These are phyloP conservation scores for Pythium phragmitis DNA, from an alignment of 352 stramenopile species.

Conservation along the genomic window DNA sequence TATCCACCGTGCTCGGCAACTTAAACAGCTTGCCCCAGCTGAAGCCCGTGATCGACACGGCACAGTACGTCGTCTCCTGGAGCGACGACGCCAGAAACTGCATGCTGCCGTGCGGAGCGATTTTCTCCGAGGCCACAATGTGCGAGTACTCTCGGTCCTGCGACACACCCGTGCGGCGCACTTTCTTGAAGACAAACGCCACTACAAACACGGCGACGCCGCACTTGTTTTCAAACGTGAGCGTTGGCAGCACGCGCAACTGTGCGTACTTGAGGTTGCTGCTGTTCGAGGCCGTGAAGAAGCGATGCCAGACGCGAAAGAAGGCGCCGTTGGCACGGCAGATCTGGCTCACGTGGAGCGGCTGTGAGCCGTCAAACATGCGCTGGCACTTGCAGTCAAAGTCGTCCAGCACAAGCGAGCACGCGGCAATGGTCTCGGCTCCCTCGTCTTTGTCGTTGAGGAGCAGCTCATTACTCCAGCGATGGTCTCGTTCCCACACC, in stretches of 20 bases:
- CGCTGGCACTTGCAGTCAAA: constrained; percentile 76
- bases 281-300: constrained; percentile 67
- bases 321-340: constrained; percentile 70
- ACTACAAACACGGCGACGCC: constrained; percentile 63
- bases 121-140: constrained; percentile 64
- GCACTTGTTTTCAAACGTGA: constrained; percentile 82
- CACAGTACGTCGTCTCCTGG: constrained; percentile 74
- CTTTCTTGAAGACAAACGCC: constrained; percentile 82
- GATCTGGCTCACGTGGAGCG: constrained; percentile 67
- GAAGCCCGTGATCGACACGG: constrained; percentile 72
- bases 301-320: constrained; percentile 60
- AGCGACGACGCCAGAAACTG: constrained; percentile 72
- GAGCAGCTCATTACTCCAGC: constrained; percentile 83
- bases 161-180: constrained; percentile 43
- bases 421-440: constrained; percentile 59
- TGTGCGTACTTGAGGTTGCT: constrained; percentile 70
- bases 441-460: constrained; percentile 66
- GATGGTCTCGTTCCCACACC: constrained; percentile 41
- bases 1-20: constrained; percentile 38
- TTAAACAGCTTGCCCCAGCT: constrained; percentile 80
- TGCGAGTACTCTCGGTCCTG: constrained; percentile 75
- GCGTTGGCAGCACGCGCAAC: constrained; percentile 56
- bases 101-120: constrained; percentile 41
- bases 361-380: constrained; percentile 75
- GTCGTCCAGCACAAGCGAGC: constrained; percentile 65